phyloP scores from a whole-genome alignment of 1,284 basidiomycete species.

The Leccinum idahoense region DNA sequence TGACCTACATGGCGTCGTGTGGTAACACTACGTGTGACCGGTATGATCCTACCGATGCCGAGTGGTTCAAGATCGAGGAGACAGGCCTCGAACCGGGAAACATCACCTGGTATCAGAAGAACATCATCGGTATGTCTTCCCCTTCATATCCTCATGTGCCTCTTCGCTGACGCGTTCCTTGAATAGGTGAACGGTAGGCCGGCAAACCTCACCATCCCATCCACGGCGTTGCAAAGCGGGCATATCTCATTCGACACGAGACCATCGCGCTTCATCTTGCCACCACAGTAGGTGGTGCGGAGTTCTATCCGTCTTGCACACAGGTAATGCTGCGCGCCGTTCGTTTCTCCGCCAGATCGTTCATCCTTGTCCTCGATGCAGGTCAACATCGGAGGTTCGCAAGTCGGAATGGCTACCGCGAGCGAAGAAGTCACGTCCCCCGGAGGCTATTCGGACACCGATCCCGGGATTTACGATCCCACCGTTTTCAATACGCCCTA shows the following conservation, averaged over 20 bases:
- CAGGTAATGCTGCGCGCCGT: conserved; percentile 30
- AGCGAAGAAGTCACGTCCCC: conserved; percentile 58
- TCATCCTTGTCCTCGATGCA: conserved; percentile 28
- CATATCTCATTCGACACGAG: conserved; percentile 52
- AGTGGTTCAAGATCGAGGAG: conserved; percentile 69
- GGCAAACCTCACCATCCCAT: conserved; percentile 39
- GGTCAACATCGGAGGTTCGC: conserved; percentile 48
- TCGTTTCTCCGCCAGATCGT: neutral
- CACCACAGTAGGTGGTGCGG: conserved; percentile 38
- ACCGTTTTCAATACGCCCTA: conserved; percentile 31
- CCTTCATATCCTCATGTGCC: neutral
- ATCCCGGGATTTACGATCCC: conserved; percentile 57
- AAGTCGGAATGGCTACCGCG: conserved; percentile 38
- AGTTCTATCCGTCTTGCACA: conserved; percentile 53
- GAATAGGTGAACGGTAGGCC: conserved; percentile 24
- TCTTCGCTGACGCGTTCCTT: conserved; percentile 1
- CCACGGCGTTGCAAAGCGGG: conserved; percentile 37
- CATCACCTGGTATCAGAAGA: conserved; percentile 30
- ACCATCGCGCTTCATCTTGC: conserved; percentile 49
- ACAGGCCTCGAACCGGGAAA: conserved; percentile 36
- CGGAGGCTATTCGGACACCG: conserved; percentile 58
- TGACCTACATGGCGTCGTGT: conserved; percentile 70
- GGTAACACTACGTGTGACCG: conserved; percentile 51
- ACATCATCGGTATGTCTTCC: conserved; percentile 28
- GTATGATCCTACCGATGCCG: conserved; percentile 51